Percentiles rank a stretch among this genome's conserved stretches.
Evolutionary conservation across 2,329 filamentous ascomycete genomes (phyloP).

Genomic region (Botrytis aclada): DNA sequence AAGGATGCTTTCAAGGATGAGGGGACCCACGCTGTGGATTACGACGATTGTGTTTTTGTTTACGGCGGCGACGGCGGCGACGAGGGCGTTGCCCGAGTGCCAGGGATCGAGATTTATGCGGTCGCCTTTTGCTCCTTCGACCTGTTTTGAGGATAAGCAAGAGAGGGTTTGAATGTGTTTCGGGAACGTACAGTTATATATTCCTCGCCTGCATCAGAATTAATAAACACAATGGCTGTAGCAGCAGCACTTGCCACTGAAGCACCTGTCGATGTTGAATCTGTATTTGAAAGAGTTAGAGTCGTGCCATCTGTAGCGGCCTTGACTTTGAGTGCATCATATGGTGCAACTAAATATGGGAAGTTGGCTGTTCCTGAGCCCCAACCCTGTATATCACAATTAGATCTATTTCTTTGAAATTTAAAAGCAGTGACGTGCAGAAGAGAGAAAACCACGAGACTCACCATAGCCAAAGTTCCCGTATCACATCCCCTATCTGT

Average conservation of each 20-base stretch:
- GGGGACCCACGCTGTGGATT: constrained; percentile 60
- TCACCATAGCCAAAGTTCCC: constrained; percentile 62
- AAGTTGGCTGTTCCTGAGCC: constrained; percentile 7
- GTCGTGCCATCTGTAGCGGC: constrained; percentile 51
- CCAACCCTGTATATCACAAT: constrained; percentile 10
- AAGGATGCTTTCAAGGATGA: constrained; percentile 57
- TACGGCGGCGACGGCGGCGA: constrained; percentile 53
- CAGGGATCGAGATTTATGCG: constrained; percentile 64
- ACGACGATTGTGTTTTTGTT: constrained; percentile 63
- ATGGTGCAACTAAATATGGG: constrained; percentile 43
- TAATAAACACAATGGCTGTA: constrained; percentile 66
- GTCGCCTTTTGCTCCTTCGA: constrained; percentile 47
- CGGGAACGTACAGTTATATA: constrained; percentile 41
- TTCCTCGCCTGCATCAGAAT: constrained; percentile 70
- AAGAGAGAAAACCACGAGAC: not conserved
- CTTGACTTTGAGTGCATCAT: constrained; percentile 60
- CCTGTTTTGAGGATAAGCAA: constrained; percentile 18
- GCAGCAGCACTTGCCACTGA: constrained; percentile 42
- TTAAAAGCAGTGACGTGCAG: not conserved
- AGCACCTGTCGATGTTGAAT: constrained; percentile 40
- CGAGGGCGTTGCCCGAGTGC: constrained; percentile 47
- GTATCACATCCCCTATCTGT: constrained; percentile 57
- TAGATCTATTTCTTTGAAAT: not conserved
- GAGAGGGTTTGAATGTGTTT: not conserved
- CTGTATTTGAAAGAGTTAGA: constrained; percentile 54